Evolutionary conservation across 768 basidiomycete species (phyloP), one percentile per base, ranked within the genome.

Genomic region (Trametes punicea): DNA sequence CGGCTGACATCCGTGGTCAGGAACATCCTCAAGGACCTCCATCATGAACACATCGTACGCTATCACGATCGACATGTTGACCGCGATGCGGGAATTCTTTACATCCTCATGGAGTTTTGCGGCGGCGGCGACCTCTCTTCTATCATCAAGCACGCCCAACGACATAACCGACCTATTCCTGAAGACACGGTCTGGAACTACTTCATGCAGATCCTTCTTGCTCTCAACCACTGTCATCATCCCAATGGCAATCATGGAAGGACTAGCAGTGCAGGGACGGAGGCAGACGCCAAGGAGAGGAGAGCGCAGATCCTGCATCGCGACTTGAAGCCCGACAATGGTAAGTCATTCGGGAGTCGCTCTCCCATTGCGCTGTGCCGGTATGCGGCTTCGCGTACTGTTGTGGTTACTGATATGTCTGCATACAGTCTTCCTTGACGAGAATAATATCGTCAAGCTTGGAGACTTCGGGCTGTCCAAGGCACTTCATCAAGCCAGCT

Each of bases 51-150:
- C 72, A 98, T 98, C 60, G 97, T 99, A 59, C 90, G 90, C 64
- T 96, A 95, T 71, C 86, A 92, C 64, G 93, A 97, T 77, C 81
- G 93, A 59, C 78, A 89, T 67, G 91, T 98, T 55, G 97, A 99
- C 75, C 79, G 89, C 59, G 90, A 94, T 47, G 80, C 82, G 34
- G 93, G 93, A 20, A 90, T 94, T 54, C 82, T 98, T 40, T 98
- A 98, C 70, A 98, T 99, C 59, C 79, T 98, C 62, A 99, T 98
- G 97, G 97, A 99, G 75, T 98, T 93, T 70, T 99, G 97, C 67
- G 94, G 93, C 4, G 95, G 94, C 20, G 97, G 97, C 11, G 97
- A 99, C 74, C 81, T 99, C 51, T 91, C 91, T 1, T 75, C 81
- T 31, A 73, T 97, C 65, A 97, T 98, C 70, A 90, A 92, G 66